Base-by-base conservation (phyloP, 2,329 filamentous ascomycete species). In the Knufia petricola region DNA sequence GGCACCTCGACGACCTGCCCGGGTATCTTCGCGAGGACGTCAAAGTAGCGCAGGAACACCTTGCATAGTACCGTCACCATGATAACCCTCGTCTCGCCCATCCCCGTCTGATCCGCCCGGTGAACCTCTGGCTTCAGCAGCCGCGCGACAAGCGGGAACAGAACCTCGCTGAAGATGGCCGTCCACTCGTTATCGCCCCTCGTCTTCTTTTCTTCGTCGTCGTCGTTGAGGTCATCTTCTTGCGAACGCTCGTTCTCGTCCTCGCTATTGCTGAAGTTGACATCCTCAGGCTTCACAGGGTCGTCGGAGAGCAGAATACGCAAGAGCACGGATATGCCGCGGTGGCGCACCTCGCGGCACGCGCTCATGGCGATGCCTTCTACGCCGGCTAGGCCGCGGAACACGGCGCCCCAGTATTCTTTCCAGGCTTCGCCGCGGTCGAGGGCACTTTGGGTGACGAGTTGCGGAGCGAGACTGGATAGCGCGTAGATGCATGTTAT, bases 361-460 rank as follows among this genome's bases (percentile, higher is more conserved):
- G 89, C 88, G 63, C 96, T 98, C 47, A 87, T 86, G 66, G 89
- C 95, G 9, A 47, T 21, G 12, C 44, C 32, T 12, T 38, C 44
- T 67, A 98, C 92, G 3, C 80, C 81, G 2, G 85, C 92, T 15
- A 98, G 71, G 4, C 87, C 85, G 58, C 87, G 81, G 66, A 98
- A 92, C 21, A 98, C 88, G 1, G 90, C 92, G 12, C 89, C 82
- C 92, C 92, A 98, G 65, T 98, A 98, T 7, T 92, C 87, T 44
- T 87, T 88, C 92, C 92, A 98, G 12, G 92, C 92, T 74, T 95
- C 85, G 51, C 76, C 86, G 51, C 78, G 83, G 62, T 95, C 92
- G 1, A 96, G 79, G 60, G 95, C 90, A 19, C 89, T 95, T 62
- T 95, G 87, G 61, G 87, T 79, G 72, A 98, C 95, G 30, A 96